Evolutionary conservation across 2,329 filamentous ascomycete species (phyloP), one percentile per base, ranked within the genome.

Genomic region (Trichoderma semiorbis): DNA sequence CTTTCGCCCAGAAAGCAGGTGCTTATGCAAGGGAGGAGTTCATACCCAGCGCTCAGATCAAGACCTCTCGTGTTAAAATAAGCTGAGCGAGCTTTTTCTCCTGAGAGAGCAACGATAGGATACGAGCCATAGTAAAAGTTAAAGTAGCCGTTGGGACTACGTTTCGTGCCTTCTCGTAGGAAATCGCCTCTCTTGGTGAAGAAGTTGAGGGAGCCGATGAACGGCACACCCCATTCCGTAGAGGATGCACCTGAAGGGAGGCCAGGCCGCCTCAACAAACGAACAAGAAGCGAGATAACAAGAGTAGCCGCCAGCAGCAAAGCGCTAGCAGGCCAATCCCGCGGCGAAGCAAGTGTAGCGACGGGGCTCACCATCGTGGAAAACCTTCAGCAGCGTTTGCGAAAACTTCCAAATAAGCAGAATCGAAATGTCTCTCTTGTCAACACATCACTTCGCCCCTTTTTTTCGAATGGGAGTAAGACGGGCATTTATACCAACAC

Each of bases 131-230:
- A 82, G 73, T 83, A 83, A 74, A 87, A 87, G 66, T 81, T 83
- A 74, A 86, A 88, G 63, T 84, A 84, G 30, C 84, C 84, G 1
- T 79, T 82, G 6, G 74, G 66, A 0, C 80, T 80, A 8, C 78
- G 73, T 16, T 73, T 74, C 7, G 74, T 74, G 11, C 79, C 79
- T n/a, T 80, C 71, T 21, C 74, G 75, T 68, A 83, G 81, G 75
- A 86, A 88, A 30, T 84, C 81, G 77, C 80, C 81, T 67, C 85
- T 80, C 18, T 79, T 72, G 3, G 82, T 83, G 79, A 86, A 87
- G 79, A 86, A 87, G 0, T 78, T 77, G 30, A 82, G 70, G 2
- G 82, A 79, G 3, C 85, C 85, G 4, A 85, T 71, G 10, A 87
- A 73, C 0, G 86, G 85, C 75, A 76, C 81, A 8, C 75, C 72